These are phyloP conservation scores for Gynandropsis gynandra DNA, from an alignment of 345 rosid species.

Conservation along the genomic window DNA sequence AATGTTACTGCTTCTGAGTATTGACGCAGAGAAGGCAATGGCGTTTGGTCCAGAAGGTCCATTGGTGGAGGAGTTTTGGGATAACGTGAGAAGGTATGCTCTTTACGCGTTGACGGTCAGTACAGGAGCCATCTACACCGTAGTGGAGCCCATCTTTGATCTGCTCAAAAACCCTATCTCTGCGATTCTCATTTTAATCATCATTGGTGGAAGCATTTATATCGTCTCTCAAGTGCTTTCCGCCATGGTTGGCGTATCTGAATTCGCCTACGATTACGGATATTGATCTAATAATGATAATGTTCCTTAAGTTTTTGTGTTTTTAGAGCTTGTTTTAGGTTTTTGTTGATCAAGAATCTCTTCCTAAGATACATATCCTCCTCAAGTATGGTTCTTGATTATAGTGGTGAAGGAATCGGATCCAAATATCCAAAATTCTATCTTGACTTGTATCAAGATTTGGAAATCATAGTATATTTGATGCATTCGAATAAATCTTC, in stretches of 20 bases:
- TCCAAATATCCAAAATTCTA: too few relatives aligned
- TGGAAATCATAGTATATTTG: too few relatives aligned
- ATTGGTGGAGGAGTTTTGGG: slow-evolving; percentile 90
- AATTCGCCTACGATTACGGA: slow-evolving; percentile 55
- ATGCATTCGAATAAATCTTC: too few relatives aligned
- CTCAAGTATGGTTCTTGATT: too few relatives aligned
- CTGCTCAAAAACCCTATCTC: slow-evolving; percentile 81
- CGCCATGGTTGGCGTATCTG: slow-evolving; percentile 77
- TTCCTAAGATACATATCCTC: too few relatives aligned
- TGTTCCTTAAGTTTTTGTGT: too few relatives aligned
- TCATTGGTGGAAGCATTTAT: slow-evolving; percentile 56
- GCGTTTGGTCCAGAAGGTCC: slow-evolving; percentile 94
- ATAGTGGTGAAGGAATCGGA: too few relatives aligned
- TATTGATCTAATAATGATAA: too few relatives aligned
- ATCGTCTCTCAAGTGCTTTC: slow-evolving; percentile 70
- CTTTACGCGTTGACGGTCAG: slow-evolving; percentile 92
- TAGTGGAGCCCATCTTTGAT: slow-evolving; percentile 54
- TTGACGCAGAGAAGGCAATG: slow-evolving; percentile 55
- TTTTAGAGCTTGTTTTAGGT: too few relatives aligned
- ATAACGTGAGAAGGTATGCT: slow-evolving; percentile 88
- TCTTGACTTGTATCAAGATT: too few relatives aligned
- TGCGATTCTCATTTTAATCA: slow-evolving; percentile 53
- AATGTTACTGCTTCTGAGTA: slow-evolving; percentile 36
- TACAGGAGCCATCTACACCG: slow-evolving; percentile 73
- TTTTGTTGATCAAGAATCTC: too few relatives aligned